Conservation (phyloP, 2,329 filamentous ascomycete species). For the Colletotrichum sp. region DNA sequence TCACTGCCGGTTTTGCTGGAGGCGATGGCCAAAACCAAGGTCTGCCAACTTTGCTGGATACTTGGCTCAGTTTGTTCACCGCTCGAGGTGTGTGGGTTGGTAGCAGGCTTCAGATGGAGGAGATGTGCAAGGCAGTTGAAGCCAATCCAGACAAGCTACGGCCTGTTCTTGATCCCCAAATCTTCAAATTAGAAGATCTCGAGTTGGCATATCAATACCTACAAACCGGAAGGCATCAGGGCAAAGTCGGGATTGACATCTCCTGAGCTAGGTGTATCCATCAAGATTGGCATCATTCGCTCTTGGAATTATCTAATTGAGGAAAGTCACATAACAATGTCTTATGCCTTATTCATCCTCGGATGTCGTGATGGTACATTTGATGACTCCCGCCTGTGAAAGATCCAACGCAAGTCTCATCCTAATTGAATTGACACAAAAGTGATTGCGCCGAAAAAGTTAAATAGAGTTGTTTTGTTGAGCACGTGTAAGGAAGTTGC, state of each 20-base stretch:
- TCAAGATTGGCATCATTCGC: not conserved
- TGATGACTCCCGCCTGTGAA: not conserved
- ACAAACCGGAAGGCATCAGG: slow-evolving; percentile 36
- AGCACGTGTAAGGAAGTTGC: not conserved
- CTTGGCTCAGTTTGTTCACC: slow-evolving; percentile 41
- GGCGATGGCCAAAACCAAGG: slow-evolving; percentile 29
- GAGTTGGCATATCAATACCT: slow-evolving; percentile 49
- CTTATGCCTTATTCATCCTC: not conserved
- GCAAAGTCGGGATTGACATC: slow-evolving; percentile 49
- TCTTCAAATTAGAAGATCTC: slow-evolving; percentile 49
- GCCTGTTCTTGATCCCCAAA: slow-evolving; percentile 50
- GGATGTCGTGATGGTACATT: not conserved
- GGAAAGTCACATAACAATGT: not conserved
- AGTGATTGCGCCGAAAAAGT: not conserved
- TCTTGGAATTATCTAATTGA: not conserved
- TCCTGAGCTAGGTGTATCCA: slow-evolving; percentile 22
- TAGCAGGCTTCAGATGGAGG: slow-evolving; percentile 49
- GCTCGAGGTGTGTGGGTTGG: slow-evolving; percentile 53
- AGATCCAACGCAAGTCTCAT: not conserved
- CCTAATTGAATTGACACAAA: not conserved
- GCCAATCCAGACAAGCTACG: slow-evolving; percentile 38
- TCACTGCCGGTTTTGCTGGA: slow-evolving; percentile 37
- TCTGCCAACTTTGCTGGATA: slow-evolving; percentile 27
- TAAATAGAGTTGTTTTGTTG: not conserved
- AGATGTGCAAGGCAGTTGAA: slow-evolving; percentile 54